Conservation (phyloP, 371 early-diverging fungal species). For the Mucor racemosus region DNA sequence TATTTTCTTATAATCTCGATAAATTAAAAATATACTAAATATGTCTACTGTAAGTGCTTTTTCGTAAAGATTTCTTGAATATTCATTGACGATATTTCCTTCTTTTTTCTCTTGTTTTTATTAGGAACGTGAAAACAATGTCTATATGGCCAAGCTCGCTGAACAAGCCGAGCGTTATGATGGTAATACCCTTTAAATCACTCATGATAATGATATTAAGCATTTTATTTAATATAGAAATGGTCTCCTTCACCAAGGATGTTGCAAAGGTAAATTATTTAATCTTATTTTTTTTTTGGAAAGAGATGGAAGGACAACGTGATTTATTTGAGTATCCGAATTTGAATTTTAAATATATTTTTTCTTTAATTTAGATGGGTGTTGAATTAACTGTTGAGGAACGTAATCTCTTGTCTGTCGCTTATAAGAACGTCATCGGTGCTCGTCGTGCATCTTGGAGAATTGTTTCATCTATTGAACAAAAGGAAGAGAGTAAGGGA, state of each 20-base stretch:
- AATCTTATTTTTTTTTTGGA: background rate
- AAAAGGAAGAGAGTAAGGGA: conserved; percentile 96
- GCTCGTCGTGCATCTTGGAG: conserved; percentile 99
- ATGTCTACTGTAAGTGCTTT: conserved; percentile 25
- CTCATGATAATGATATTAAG: background rate
- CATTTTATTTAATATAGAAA: conserved; percentile 64
- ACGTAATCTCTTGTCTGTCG: conserved; percentile 98
- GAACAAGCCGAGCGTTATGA: conserved; percentile 99
- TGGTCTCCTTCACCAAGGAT: conserved; percentile 94
- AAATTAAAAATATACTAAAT: background rate
- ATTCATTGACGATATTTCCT: background rate
- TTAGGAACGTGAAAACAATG: conserved; percentile 59
- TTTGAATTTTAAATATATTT: conserved; percentile 7
- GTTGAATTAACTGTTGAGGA: conserved; percentile 94
- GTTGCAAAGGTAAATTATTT: conserved; percentile 59
- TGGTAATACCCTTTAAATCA: conserved; percentile 27
- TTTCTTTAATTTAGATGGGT: conserved; percentile 38
- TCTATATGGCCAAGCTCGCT: conserved; percentile 96
- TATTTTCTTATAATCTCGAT: background rate
- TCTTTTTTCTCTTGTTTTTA: too few species aligned
- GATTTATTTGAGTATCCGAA: conserved; percentile 3
- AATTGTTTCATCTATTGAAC: conserved; percentile 98
- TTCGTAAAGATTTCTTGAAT: background rate
- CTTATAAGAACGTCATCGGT: conserved; percentile 99
- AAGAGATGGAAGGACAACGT: conserved; percentile 7